These are phyloP conservation scores for Allantophomopsis cytisporea DNA, from an alignment of 2,329 filamentous ascomycete genomes.

Conservation along the genomic window DNA sequence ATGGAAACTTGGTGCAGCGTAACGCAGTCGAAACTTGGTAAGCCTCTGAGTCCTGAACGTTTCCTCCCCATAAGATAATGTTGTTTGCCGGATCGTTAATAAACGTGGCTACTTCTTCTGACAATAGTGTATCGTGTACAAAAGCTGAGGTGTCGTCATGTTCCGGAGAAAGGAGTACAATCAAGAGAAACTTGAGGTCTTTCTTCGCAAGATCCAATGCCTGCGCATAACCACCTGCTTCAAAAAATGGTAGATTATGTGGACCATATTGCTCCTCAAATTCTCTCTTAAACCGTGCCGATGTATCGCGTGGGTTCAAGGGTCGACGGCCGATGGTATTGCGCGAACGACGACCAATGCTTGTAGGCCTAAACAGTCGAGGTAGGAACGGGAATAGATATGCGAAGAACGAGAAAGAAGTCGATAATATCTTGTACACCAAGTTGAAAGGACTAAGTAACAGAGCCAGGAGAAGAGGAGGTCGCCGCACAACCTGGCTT, in stretches of 20 bases:
- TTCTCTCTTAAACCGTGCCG: conserved; percentile 77
- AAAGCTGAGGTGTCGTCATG: conserved; percentile 85
- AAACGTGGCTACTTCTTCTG: conserved; percentile 59
- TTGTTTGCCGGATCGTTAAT: conserved; percentile 64
- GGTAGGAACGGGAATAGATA: conserved; percentile 75
- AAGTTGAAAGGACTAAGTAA: conserved; percentile 72
- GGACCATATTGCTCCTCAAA: conserved; percentile 88
- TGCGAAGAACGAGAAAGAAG: conserved; percentile 58
- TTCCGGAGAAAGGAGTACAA: conserved; percentile 79
- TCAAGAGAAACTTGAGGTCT: conserved; percentile 82
- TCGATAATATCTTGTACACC: conserved; percentile 58
- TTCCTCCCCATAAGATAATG: conserved; percentile 84
- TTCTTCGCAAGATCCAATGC: conserved; percentile 82
- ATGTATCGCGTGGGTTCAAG: conserved; percentile 75
- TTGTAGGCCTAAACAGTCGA: conserved; percentile 40
- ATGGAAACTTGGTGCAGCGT: conserved; percentile 85
- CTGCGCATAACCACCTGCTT: conserved; percentile 74
- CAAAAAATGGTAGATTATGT: conserved; percentile 62
- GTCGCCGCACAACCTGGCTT: conserved; percentile 48
- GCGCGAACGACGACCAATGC: conserved; percentile 37
- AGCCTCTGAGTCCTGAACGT: conserved; percentile 83
- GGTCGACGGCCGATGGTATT: conserved; percentile 60
- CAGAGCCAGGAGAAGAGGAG: conserved; percentile 64
- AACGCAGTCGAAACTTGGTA: conserved; percentile 86
- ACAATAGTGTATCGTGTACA: conserved; percentile 68